These are phyloP conservation scores for Populus alba DNA, from an alignment of 345 rosid species.

Conservation along the genomic window DNA sequence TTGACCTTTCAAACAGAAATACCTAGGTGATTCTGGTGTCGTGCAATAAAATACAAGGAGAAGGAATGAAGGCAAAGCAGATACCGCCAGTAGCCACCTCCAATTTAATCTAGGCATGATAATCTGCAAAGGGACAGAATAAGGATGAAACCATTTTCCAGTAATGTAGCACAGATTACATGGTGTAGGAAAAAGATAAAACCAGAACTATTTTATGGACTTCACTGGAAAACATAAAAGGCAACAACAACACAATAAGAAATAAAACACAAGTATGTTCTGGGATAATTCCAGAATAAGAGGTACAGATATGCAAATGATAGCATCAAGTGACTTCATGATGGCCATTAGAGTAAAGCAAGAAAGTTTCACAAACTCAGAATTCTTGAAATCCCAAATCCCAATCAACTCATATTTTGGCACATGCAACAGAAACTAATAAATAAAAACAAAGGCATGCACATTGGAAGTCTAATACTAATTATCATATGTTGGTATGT, in stretches of 20 bases:
- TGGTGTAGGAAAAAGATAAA: neutral
- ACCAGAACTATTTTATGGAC: neutral
- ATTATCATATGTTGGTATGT: neutral
- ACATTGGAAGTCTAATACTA: neutral
- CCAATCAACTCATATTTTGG: too few species aligned
- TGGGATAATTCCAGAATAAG: neutral
- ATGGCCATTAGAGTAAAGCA: too few species aligned
- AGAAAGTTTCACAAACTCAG: too few species aligned
- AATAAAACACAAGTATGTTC: neutral
- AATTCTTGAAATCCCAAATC: too few species aligned
- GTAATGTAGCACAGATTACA: neutral
- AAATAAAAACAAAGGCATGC: too few species aligned
- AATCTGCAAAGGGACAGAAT: conserved; percentile 66
- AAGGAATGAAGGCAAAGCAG: conserved; percentile 67
- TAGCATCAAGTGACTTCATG: too few species aligned
- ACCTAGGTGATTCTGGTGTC: conserved; percentile 89
- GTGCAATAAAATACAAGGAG: conserved; percentile 69
- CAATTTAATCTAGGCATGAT: conserved; percentile 83
- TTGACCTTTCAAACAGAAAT: conserved; percentile 66
- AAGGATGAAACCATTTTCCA: conserved; percentile 5
- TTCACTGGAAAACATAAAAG: neutral
- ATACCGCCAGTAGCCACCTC: conserved; percentile 89
- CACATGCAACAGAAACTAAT: too few species aligned
- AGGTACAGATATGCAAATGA: too few species aligned
- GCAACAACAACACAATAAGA: neutral